Base-by-base conservation (phyloP, 148 eudicot species). In the Persicaria tinctoria region DNA sequence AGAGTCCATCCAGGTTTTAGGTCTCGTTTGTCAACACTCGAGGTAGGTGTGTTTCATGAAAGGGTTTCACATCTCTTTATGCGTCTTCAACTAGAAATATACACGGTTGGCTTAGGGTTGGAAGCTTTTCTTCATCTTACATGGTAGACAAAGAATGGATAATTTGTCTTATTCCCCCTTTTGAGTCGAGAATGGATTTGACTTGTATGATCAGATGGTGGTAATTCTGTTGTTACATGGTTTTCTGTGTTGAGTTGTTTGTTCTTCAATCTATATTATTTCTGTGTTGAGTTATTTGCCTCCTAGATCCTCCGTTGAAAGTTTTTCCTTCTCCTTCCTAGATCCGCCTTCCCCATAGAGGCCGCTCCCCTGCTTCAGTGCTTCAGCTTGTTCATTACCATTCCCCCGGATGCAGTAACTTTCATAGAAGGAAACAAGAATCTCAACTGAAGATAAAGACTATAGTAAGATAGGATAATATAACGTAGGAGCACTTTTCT, bases 401-500 rank as follows among this genome's bases (percentile, higher is more conserved):
- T 32, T 32, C 2, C 2, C 38, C 38, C 38, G 1, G 0, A 32
- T 32, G 38, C 38, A 32, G 38, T 32, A 32, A 32, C 38, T 32
- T 32, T 32, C 38, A 32, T 32, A 32, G 38, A 32, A 32, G 38
- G 38, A 32, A 32, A 32, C 38, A 32, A 32, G 38, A 32, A 32
- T 32, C 38, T 32, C 38, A 32, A 32, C 1, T 32, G 38, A 32
- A 32, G 38, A 32, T 32, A 32, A 32, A 32, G 38, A 32, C 38
- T 32, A 32, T 32, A 32, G 38, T 1, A 32, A 32, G 38, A 32
- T 32, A 32, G 38, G 38, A 32, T 32, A 32, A 32, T 2, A 32
- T 32, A 32, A 32, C 38, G 38, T 32, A 32, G 38, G 38, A 32
- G 1, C 38, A 32, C 48, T 32, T 75, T 84, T 94, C 91, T 91